Evolutionary conservation across 176 grass and related monocot genomes (phyloP).

Genomic region (Zoysia japonica): DNA sequence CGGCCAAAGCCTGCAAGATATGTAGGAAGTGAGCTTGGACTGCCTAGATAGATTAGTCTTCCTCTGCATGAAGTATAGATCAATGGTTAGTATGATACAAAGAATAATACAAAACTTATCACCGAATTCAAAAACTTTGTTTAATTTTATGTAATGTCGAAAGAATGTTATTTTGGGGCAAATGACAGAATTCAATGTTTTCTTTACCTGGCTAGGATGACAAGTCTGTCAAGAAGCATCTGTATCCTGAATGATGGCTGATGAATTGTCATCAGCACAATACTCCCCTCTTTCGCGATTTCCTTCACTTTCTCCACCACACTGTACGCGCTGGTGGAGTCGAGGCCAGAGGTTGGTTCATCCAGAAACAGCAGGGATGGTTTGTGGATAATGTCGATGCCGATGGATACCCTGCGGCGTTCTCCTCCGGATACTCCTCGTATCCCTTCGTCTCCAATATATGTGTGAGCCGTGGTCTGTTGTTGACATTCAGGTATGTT

Average conservation of each 20-base stretch:
- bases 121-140: neutral
- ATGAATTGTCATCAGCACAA: constrained; percentile 89
- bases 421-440: constrained; percentile 65
- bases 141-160: neutral
- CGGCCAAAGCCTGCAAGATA: constrained; percentile 63
- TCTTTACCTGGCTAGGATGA: constrained; percentile 71
- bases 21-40: constrained; percentile 46
- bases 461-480: constrained; percentile 70
- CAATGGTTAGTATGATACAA: constrained; percentile 25
- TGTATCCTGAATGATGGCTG: constrained; percentile 92
- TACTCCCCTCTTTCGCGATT: constrained; percentile 67
- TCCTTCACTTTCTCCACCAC: constrained; percentile 77
- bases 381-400: constrained; percentile 65
- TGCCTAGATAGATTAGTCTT: constrained; percentile 59
- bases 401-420: constrained; percentile 67
- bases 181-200: neutral
- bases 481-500: constrained; percentile 4
- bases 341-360: constrained; percentile 74
- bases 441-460: constrained; percentile 68
- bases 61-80: constrained; percentile 43
- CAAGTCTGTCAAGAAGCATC: constrained; percentile 69
- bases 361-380: constrained; percentile 71
- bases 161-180: neutral
- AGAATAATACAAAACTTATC: neutral
- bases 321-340: constrained; percentile 68